Conservation (phyloP, 768 basidiomycete species). For the Trametes maxima region DNA sequence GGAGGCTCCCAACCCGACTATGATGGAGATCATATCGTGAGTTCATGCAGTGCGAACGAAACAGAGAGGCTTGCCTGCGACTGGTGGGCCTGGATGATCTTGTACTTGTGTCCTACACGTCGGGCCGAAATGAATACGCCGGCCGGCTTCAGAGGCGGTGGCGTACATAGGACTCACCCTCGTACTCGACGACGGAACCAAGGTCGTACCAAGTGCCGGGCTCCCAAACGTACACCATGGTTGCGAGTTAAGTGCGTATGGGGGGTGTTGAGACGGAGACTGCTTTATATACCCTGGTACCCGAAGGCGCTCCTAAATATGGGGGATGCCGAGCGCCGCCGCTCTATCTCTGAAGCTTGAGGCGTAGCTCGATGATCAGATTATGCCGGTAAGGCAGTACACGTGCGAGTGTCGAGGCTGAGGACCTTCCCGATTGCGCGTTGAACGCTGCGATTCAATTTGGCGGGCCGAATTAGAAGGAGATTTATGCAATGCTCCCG, state of each 20-base stretch:
- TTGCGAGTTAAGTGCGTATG: background rate
- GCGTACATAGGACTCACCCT: constrained; percentile 42
- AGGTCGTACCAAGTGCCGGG: constrained; percentile 61
- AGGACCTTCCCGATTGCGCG: background rate
- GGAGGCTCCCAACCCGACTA: constrained; percentile 72
- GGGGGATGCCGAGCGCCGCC: constrained; percentile 2
- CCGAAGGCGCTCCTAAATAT: background rate
- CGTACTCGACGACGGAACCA: constrained; percentile 56
- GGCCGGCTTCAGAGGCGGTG: background rate
- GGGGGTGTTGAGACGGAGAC: background rate
- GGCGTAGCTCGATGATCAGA: constrained; percentile 13
- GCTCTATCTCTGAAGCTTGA: constrained; percentile 7
- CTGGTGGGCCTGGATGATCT: constrained; percentile 70
- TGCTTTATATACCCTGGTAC: constrained; percentile 12
- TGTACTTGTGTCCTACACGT: constrained; percentile 55
- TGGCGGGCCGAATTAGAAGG: too few relatives aligned
- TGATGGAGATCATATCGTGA: background rate
- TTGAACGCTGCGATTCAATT: background rate
- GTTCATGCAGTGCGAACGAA: too few relatives aligned
- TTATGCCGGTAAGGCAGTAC: constrained; percentile 8
- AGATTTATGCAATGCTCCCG: too few relatives aligned
- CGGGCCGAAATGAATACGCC: background rate
- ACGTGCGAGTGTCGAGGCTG: background rate
- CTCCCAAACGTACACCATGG: constrained; percentile 49
- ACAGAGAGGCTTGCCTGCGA: constrained; percentile 53